A percentile compares a stretch with the other conserved stretches of the same genome.
Conservation (phyloP, 805 yeast genomes). For the Millerago galiae region DNA sequence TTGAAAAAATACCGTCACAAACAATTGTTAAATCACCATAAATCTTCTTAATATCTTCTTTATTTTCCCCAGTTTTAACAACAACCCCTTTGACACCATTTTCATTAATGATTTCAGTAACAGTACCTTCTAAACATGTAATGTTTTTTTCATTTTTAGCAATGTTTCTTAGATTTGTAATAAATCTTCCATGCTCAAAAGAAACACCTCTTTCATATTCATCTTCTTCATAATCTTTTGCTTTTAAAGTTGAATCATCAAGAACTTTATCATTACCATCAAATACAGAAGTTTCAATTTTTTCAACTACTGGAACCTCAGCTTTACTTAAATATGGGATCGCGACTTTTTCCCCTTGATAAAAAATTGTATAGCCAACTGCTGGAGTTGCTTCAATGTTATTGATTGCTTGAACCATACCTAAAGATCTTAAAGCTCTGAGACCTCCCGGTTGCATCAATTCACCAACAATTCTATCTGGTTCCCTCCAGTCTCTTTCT, state of each 20-base stretch:
- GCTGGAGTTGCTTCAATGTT: constrained; percentile 72
- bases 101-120: constrained; percentile 55
- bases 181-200: constrained; percentile 88
- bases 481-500: constrained; percentile 87
- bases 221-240: constrained; percentile 50
- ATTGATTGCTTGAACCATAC: constrained; percentile 71
- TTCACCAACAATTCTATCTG: constrained; percentile 97
- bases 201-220: constrained; percentile 68
- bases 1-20: constrained; percentile 93
- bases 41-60: constrained; percentile 37
- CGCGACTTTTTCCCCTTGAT: constrained; percentile 46
- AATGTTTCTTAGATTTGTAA: constrained; percentile 67
- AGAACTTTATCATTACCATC: constrained; percentile 51
- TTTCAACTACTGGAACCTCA: constrained; percentile 36
- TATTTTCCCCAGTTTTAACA: constrained; percentile 37
- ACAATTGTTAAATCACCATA: constrained; percentile 62
- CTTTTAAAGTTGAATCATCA: constrained; percentile 43
- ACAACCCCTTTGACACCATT: constrained; percentile 70
- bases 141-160: constrained; percentile 68
- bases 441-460: constrained; percentile 96
- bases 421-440: constrained; percentile 72
- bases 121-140: constrained; percentile 77
- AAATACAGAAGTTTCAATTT: constrained; percentile 49
- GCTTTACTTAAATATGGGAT: constrained; percentile 71
- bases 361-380: constrained; percentile 76